These are phyloP conservation scores for Hypocrella siamensis DNA, from an alignment of 2,329 filamentous ascomycete species.

Conservation along the genomic window DNA sequence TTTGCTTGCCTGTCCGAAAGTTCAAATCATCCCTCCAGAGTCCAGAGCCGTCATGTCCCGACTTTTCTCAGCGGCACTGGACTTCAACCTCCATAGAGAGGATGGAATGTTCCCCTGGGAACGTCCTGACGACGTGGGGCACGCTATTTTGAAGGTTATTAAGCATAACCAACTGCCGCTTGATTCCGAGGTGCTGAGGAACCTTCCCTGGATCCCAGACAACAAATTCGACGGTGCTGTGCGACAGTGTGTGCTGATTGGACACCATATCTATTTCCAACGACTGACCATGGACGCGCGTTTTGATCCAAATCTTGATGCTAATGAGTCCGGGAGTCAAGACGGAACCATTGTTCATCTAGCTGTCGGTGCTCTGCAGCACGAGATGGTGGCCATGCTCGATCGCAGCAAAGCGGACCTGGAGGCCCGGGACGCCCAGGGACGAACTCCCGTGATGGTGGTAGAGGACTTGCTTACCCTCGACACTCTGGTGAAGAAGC, in stretches of 20 bases:
- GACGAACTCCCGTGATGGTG: constrained; percentile 20
- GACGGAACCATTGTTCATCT: constrained; percentile 15
- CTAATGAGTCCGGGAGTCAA: constrained; percentile 1
- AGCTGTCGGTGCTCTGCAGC: constrained; percentile 11
- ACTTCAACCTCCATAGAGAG: not conserved
- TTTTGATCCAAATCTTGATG: constrained; percentile 13
- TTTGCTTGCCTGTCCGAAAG: not conserved
- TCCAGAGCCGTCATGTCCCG: not conserved
- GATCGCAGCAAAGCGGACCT: constrained; percentile 13
- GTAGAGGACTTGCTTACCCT: constrained; percentile 13
- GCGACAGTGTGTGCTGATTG: constrained; percentile 5
- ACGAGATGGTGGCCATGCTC: constrained; percentile 13
- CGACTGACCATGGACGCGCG: constrained; percentile 14
- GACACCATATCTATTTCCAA: constrained; percentile 11
- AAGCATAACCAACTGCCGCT: constrained; percentile 6
- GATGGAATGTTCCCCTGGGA: constrained; percentile 1
- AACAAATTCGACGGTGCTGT: constrained; percentile 5
- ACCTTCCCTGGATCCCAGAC: constrained; percentile 6
- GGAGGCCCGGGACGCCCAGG: constrained; percentile 10
- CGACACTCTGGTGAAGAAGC: constrained; percentile 10
- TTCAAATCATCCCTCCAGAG: not conserved
- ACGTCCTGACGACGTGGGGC: not conserved
- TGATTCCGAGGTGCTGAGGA: constrained; percentile 1
- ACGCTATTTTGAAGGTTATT: not conserved
- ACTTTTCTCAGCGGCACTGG: constrained; percentile 1